phyloP scores from a whole-genome alignment of 805 yeast genomes.

The Metschnikowia anglica region DNA sequence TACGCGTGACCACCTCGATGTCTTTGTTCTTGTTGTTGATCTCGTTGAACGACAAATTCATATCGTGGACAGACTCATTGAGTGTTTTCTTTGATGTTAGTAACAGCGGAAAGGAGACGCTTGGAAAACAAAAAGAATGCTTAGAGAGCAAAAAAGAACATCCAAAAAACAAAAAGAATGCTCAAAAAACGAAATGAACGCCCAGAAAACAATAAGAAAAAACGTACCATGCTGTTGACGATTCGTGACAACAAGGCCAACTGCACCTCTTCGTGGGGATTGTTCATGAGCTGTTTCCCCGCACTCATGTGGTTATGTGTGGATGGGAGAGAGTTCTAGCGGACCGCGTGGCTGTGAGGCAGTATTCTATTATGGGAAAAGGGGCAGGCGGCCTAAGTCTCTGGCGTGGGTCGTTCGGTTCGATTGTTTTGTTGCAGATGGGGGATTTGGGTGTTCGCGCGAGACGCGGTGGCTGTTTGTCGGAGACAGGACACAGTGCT shows the following conservation, averaged over 20 bases:
- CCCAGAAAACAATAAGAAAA: not conserved
- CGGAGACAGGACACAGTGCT: too few species aligned
- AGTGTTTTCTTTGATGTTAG: conserved; percentile 55
- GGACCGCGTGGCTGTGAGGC: too few species aligned
- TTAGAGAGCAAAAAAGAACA: not conserved
- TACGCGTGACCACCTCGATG: conserved; percentile 66
- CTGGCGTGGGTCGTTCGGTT: too few species aligned
- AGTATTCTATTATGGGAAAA: too few species aligned
- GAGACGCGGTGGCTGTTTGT: too few species aligned
- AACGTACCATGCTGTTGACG: conserved; percentile 69
- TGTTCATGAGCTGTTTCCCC: conserved; percentile 53
- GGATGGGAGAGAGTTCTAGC: too few species aligned
- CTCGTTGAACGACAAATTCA: conserved; percentile 60
- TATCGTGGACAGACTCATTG: conserved; percentile 64
- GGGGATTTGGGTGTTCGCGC: too few species aligned
- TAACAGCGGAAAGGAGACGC: too few species aligned
- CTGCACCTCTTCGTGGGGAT: conserved; percentile 83
- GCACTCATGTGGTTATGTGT: not conserved
- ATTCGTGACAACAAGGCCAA: conserved; percentile 72
- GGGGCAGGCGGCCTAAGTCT: too few species aligned
- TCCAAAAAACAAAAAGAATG: not conserved
- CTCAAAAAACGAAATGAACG: not conserved
- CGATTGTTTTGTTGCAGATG: too few species aligned
- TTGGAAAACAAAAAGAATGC: not conserved
- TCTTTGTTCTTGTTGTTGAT: conserved; percentile 67